A percentile compares a stretch with the other conserved stretches of the same genome.
These are phyloP conservation scores for Calonectria ilicicola DNA, from an alignment of 2,329 filamentous ascomycete species.

Conservation along the genomic window DNA sequence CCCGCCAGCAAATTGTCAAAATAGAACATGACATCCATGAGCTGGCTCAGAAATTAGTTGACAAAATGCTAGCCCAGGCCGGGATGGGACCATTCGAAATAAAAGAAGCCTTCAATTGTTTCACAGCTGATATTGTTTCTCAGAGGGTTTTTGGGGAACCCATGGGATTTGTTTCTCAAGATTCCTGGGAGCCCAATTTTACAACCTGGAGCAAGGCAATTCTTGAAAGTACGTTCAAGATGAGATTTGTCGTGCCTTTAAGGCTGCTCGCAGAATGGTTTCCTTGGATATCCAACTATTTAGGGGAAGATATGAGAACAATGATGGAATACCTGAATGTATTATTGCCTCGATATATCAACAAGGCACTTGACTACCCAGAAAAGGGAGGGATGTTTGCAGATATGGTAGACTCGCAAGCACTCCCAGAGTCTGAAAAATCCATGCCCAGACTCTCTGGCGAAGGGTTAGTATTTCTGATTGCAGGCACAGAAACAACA, in stretches of 20 bases:
- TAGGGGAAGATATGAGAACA: conserved; percentile 29
- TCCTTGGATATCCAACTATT: conserved; percentile 28
- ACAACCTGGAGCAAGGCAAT: conserved; percentile 49
- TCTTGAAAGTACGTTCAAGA: conserved; percentile 47
- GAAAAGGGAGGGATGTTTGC: conserved; percentile 32
- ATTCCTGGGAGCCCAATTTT: conserved; percentile 52
- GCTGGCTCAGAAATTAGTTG: conserved; percentile 36
- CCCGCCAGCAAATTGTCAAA: conserved; percentile 45
- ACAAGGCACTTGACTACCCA: conserved; percentile 15
- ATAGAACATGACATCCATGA: conserved; percentile 42
- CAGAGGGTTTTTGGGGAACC: conserved; percentile 53
- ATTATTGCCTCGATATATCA: conserved; percentile 26
- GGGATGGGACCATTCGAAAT: conserved; percentile 46
- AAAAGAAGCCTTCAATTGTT: conserved; percentile 52
- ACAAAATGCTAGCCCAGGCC: conserved; percentile 45
- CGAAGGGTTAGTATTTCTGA: conserved; percentile 51
- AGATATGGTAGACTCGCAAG: conserved; percentile 33
- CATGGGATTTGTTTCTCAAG: conserved; percentile 45
- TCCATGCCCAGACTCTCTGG: conserved; percentile 48
- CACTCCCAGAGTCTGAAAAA: conserved; percentile 51
- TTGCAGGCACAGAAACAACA: conserved; percentile 54
- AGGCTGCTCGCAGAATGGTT: conserved; percentile 33
- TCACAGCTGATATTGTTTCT: conserved; percentile 53
- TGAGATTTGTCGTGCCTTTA: conserved; percentile 46
- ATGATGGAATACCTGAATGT: conserved; percentile 34